Base-by-base conservation (phyloP, 1,284 basidiomycete genomes). In the Ustilago tritici region DNA sequence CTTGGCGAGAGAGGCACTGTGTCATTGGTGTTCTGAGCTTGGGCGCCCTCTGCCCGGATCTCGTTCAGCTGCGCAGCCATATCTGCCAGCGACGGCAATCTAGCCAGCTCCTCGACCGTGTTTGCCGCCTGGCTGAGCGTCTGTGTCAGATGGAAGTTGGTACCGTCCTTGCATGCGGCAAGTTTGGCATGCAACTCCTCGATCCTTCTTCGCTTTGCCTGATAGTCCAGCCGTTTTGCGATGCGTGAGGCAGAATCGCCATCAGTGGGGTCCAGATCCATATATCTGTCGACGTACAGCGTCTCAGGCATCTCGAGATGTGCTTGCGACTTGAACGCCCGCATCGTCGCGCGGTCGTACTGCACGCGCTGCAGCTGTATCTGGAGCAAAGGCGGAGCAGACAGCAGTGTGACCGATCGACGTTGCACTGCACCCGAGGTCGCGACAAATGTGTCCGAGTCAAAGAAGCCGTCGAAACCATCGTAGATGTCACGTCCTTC, bases 361-460 rank as follows among this genome's bases (percentile, higher is more conserved):
- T 98, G 96, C 1, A 95, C 97, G 70, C 96, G 90, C 93, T 98
- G 82, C 38, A 99, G 90, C 86, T 98, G 96, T 56, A 99, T 93
- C 85, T 99, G 97, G 36, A 99, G 87, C 65, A 98, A 87, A 1
- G 94, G 93, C 1, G 96, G 96, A 28, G 95, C 89, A 67, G 95
- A 91, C 8, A 96, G 90, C 41, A 98, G 89, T 12, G 92, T 90
- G 47, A 97, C 93, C 78, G 95, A 92, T 91, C 98, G 95, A 66
- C 90, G 90, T 23, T 93, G 93, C 84, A 93, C 93, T 74, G 91
- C 90, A 5, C 93, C 93, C 70, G 95, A 92, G 56, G 95, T 92
- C 76, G 65, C 68, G 11, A 97, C 94, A 59, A 98, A 93, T 0
- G 68, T 70, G 36, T 92, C 89, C 61, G 95, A 94, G 65, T 94